Base-by-base conservation (phyloP, 768 basidiomycete genomes). In the Favolaschia claudopus region DNA sequence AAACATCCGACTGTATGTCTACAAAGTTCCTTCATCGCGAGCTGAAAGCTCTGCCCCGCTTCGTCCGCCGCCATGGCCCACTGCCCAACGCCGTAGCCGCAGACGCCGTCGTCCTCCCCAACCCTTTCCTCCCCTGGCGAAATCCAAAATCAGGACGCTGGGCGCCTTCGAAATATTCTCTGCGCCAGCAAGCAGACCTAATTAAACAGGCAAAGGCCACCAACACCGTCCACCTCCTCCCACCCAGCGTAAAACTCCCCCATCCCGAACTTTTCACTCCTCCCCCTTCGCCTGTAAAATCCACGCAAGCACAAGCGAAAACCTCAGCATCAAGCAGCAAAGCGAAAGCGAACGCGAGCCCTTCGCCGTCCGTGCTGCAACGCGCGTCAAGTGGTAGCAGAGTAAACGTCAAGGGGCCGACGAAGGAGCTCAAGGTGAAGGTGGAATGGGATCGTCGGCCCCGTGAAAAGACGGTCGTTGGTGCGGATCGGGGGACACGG, bases 181-280 rank as follows among this genome's bases (percentile, higher is more conserved):
- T 89, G 24, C 85, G 93, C 19, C 84, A 85, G 31, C 92, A 95
- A 71, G 90, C 89, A 12, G 89, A 91, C 37, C 79, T 95, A 32
- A 77, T 93, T 44, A 93, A 92, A 76, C 81, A 80, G 47, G 93
- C 93, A 4, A 83, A 83, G 58, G 74, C 73, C 22, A 74, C 77
- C 20, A 82, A 80, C 31, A 77, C 78, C 36, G 69, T 89, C 39
- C 79, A 86, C 34, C 72, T 91, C 7, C 78, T 95, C 5, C 92
- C 92, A 0, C 83, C 87, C 1, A 83, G 92, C 2, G 85, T 84
- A 1, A 93, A 93, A 77, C 71, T 81, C 38, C 72, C 63, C 33
- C 32, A 68, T 24, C 60, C 67, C 22, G 61, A 66, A 49, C 58
- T 66, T 3, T 52, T 67, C 9, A 59, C 65, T 6, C 56, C 52